A percentile compares a stretch with the other conserved stretches of the same genome.
These are phyloP conservation scores for Monosporascus sp. DNA, from an alignment of 2,329 filamentous ascomycete species.

Conservation along the genomic window DNA sequence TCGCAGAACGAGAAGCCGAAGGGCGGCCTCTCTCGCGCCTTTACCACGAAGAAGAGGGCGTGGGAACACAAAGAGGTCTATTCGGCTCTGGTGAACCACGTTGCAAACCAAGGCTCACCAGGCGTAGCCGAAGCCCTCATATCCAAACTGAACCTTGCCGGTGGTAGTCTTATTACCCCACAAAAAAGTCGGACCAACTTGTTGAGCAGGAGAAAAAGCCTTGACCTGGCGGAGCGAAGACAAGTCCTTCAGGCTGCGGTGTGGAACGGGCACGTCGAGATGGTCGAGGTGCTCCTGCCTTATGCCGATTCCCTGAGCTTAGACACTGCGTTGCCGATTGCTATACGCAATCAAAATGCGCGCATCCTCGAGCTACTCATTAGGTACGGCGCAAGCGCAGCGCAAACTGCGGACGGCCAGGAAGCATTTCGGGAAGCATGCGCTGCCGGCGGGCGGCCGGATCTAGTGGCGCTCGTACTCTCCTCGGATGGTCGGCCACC, in stretches of 20 bases:
- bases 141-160: slow-evolving; percentile 40
- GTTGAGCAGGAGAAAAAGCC: slow-evolving; percentile 42
- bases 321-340: slow-evolving; percentile 43
- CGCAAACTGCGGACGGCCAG: slow-evolving; percentile 42
- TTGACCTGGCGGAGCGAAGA: slow-evolving; percentile 45
- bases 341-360: slow-evolving; percentile 38
- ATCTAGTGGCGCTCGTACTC: slow-evolving; percentile 43
- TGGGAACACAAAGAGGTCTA: slow-evolving; percentile 51
- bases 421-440: slow-evolving; percentile 50
- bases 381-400: slow-evolving; percentile 43
- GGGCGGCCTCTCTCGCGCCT: slow-evolving; percentile 36
- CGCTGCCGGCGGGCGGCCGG: slow-evolving; percentile 36
- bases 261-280: slow-evolving; percentile 43
- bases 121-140: slow-evolving; percentile 53
- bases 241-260: slow-evolving; percentile 47
- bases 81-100: slow-evolving; percentile 43
- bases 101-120: slow-evolving; percentile 43
- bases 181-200: slow-evolving; percentile 43
- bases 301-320: slow-evolving; percentile 46
- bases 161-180: slow-evolving; percentile 45
- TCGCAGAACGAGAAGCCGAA: slow-evolving; percentile 31
- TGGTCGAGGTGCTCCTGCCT: slow-evolving; percentile 48
- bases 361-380: slow-evolving; percentile 43
- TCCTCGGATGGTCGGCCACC: slow-evolving; percentile 43
- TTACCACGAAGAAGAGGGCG: slow-evolving; percentile 42